These are phyloP conservation scores for Neofusicoccum sp. DNA, from an alignment of 2,329 filamentous ascomycete species.

Conservation along the genomic window DNA sequence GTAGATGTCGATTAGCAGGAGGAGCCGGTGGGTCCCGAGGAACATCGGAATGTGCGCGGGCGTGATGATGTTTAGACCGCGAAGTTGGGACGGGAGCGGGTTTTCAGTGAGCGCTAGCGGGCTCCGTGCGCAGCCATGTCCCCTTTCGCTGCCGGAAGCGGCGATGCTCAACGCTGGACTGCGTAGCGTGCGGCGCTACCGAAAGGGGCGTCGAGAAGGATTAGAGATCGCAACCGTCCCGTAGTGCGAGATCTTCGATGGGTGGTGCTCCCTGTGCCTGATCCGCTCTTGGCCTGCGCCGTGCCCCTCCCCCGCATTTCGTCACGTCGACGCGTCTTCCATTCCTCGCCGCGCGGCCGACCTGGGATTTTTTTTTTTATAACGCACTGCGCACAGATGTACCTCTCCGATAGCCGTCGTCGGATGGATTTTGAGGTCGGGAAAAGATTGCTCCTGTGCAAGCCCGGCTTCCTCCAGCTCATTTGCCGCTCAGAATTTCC, in stretches of 20 bases:
- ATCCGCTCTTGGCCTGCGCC: neutral
- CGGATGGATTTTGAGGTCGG: neutral
- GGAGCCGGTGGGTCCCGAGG: neutral
- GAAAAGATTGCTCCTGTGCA: too few relatives aligned
- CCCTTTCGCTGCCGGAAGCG: neutral
- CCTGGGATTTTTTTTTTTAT: neutral
- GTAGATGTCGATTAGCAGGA: neutral
- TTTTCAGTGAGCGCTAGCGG: neutral
- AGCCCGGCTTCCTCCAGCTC: neutral
- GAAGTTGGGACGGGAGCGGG: neutral
- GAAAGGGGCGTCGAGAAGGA: constrained; percentile 1
- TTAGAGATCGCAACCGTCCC: constrained; percentile 3
- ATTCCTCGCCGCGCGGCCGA: neutral
- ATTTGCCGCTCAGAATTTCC: neutral
- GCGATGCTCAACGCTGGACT: neutral
- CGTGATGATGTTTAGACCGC: constrained; percentile 14
- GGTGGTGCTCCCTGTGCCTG: neutral
- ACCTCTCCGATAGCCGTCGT: neutral
- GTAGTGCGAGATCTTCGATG: constrained; percentile 11
- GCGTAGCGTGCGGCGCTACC: neutral
- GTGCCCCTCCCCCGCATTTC: constrained; percentile 12
- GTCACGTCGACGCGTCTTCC: constrained; percentile 14
- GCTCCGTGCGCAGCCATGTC: neutral
- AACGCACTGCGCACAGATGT: neutral
- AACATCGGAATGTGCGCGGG: neutral